These are phyloP conservation scores for Saussurea involucrata DNA, from an alignment of 129 eudicot genomes.

Conservation along the genomic window DNA sequence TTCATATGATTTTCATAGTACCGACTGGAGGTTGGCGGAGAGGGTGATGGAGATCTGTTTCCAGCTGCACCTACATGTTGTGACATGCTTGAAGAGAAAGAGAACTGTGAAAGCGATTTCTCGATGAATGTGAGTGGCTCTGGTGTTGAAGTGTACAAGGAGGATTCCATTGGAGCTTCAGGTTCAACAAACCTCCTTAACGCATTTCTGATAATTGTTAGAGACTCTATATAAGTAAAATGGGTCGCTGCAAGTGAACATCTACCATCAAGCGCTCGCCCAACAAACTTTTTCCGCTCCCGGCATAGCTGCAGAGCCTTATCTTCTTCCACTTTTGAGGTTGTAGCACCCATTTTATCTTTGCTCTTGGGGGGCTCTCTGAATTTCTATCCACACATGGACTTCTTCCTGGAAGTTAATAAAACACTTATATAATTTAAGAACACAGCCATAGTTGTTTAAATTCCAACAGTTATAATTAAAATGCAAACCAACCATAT, in stretches of 20 bases:
- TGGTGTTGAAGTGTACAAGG: conserved; percentile 51
- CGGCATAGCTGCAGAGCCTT: conserved; percentile 88
- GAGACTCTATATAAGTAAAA: conserved; percentile 69
- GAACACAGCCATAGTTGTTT: not conserved
- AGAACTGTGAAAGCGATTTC: conserved; percentile 50
- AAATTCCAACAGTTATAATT: not conserved
- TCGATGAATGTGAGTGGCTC: conserved; percentile 50
- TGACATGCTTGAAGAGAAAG: conserved; percentile 59
- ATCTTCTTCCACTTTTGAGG: conserved; percentile 84
- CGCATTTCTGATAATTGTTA: conserved; percentile 58
- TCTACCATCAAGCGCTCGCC: conserved; percentile 91
- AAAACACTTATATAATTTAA: not conserved
- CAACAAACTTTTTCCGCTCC: conserved; percentile 81
- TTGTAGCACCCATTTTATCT: conserved; percentile 75
- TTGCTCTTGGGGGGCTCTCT: not conserved
- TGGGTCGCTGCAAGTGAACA: conserved; percentile 88
- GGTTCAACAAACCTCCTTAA: conserved; percentile 75
- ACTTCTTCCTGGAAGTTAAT: conserved; percentile 18
- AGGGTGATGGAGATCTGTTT: conserved; percentile 62
- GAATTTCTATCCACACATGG: conserved; percentile 17
- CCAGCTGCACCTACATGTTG: conserved; percentile 41
- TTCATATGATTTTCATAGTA: conserved; percentile 72
- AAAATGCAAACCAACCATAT: not conserved
- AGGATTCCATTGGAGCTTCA: conserved; percentile 46
- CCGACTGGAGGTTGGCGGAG: conserved; percentile 56